Evolutionary conservation across 768 basidiomycete genomes (phyloP), one percentile per base, ranked within the genome.

Genomic region (Erythrobasidium yunnanense): DNA sequence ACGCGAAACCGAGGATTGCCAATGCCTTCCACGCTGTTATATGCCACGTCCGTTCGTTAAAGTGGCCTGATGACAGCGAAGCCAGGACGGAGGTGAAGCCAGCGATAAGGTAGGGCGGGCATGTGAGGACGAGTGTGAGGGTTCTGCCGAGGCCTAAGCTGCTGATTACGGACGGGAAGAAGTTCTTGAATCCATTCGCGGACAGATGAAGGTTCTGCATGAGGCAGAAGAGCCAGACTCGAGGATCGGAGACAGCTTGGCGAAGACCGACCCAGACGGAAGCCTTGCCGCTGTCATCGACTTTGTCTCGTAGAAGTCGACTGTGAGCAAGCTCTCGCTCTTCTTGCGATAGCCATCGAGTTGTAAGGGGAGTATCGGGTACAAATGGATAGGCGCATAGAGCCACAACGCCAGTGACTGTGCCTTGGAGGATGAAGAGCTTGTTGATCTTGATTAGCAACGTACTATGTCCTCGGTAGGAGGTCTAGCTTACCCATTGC

Each of bases 381-480:
- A 52, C 15, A 23, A 52, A 18, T 11, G 17, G n/a, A n/a, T n/a
- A n/a, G n/a, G n/a, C n/a, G n/a, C n/a, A n/a, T n/a, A n/a, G n/a
- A n/a, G n/a, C n/a, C n/a, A n/a, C n/a, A n/a, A n/a, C n/a, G 25
- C 50, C 50, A 23, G 50, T 52, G 18, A 23, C 50, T 15, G 50
- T n/a, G 25, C 50, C 50, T 52, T 52, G 50, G 25, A 52, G 13
- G 50, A 52, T 52, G 50, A 52, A 52, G n/a, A n/a, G n/a, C n/a
- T n/a, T n/a, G n/a, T n/a, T n/a, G n/a, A n/a, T n/a, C n/a, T n/a
- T n/a, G n/a, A n/a, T n/a, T n/a, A n/a, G n/a, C n/a, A n/a, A n/a
- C n/a, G n/a, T n/a, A n/a, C n/a, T n/a, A n/a, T n/a, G n/a, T n/a
- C n/a, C n/a, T n/a, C n/a, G n/a, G n/a, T n/a, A n/a, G n/a, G n/a